Conservation (phyloP, 225 moss, liverwort and hornwort genomes). For the Pseudisothecium myosuroides region DNA sequence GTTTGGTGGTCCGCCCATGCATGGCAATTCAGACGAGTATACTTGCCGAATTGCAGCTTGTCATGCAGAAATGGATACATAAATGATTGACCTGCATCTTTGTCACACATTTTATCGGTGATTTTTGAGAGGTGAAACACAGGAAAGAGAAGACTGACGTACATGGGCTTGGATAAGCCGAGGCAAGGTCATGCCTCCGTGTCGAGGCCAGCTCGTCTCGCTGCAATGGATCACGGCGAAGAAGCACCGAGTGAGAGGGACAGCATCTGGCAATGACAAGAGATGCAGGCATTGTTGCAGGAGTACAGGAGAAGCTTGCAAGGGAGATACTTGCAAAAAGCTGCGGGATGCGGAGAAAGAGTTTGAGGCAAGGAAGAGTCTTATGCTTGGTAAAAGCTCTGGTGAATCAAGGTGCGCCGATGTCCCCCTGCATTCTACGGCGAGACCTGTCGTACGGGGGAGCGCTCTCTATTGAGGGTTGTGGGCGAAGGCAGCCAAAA, state of each 20-base stretch:
- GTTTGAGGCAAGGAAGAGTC: slow-evolving; percentile 4
- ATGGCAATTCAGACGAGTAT: neutral
- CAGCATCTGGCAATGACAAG: neutral
- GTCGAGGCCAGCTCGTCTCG: neutral
- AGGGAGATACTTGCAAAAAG: slow-evolving; percentile 18
- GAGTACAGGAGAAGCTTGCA: slow-evolving; percentile 26
- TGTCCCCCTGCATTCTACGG: neutral
- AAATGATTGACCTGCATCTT: neutral
- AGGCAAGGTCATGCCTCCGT: neutral
- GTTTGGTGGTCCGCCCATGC: neutral
- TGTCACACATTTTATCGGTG: neutral
- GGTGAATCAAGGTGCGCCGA: neutral
- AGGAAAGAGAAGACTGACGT: neutral
- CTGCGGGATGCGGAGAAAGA: slow-evolving; percentile 12
- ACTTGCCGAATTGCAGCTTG: neutral
- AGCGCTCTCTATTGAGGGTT: slow-evolving; percentile 22
- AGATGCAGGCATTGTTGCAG: slow-evolving; percentile 1
- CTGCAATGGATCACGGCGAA: neutral
- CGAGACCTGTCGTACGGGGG: slow-evolving; percentile 35
- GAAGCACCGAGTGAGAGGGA: neutral
- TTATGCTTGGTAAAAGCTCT: neutral
- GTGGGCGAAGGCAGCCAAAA: slow-evolving; percentile 24
- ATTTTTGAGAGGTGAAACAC: neutral
- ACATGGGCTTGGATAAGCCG: neutral
- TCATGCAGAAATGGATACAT: neutral